Percentiles rank a stretch among this genome's conserved stretches.
Conservation (phyloP, 2,329 filamentous ascomycete species). For the Monosporascus sp. region DNA sequence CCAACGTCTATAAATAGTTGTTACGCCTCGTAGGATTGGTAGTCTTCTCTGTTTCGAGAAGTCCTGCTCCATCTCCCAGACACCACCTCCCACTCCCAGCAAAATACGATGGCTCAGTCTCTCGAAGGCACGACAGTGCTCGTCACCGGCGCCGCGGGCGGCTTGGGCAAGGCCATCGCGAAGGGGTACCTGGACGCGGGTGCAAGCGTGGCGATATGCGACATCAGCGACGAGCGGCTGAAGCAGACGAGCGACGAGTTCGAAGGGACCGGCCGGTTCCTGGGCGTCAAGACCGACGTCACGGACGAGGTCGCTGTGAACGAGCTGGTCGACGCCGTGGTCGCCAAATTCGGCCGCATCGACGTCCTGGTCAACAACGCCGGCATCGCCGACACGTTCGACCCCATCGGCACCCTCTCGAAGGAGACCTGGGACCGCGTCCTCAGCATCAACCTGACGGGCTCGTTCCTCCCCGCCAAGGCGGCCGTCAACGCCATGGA, state of each 20-base stretch:
- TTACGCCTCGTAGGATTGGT: too few species aligned
- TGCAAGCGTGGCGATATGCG: slow-evolving; percentile 29
- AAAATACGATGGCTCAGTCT: slow-evolving; percentile 7
- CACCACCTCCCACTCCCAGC: not conserved
- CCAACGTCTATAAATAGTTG: too few species aligned
- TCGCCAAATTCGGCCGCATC: slow-evolving; percentile 35
- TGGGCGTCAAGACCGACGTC: slow-evolving; percentile 25
- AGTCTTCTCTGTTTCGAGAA: not conserved
- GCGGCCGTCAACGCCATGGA: slow-evolving; percentile 44
- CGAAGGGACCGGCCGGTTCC: slow-evolving; percentile 16
- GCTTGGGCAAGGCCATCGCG: slow-evolving; percentile 28
- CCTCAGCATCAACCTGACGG: slow-evolving; percentile 52
- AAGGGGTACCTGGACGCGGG: slow-evolving; percentile 25
- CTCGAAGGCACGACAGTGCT: slow-evolving; percentile 24
- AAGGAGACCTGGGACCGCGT: slow-evolving; percentile 47
- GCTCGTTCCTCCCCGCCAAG: slow-evolving; percentile 47
- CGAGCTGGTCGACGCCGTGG: slow-evolving; percentile 19
- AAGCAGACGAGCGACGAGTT: slow-evolving; percentile 5
- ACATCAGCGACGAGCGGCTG: slow-evolving; percentile 20
- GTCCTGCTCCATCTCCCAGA: not conserved
- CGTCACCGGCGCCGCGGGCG: slow-evolving; percentile 28
- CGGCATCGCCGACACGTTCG: slow-evolving; percentile 53
- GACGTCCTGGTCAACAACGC: slow-evolving; percentile 58
- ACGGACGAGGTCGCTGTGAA: slow-evolving; percentile 26
- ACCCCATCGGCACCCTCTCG: slow-evolving; percentile 43